phyloP scores from a whole-genome alignment of 164 flowering plant species.

The Litsea cubeba region DNA sequence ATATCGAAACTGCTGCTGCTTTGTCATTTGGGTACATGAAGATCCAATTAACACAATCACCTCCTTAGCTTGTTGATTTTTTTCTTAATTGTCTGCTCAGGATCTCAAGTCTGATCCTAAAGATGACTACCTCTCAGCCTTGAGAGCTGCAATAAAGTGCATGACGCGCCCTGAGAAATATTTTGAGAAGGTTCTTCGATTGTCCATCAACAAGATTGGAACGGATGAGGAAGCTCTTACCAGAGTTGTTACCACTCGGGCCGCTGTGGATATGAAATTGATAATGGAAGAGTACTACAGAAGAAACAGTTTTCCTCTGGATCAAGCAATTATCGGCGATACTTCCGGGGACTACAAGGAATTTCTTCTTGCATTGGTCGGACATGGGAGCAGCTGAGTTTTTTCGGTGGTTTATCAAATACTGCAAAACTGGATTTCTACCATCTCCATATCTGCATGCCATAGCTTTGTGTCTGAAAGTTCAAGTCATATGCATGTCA shows the following conservation, averaged over 20 bases:
- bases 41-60: too few species aligned
- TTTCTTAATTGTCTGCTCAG: conserved; percentile 21
- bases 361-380: conserved; percentile 58
- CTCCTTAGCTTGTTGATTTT: not conserved
- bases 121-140: conserved; percentile 39
- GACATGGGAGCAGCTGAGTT: conserved; percentile 24
- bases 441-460: too few species aligned
- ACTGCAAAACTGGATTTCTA: not conserved
- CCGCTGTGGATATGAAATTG: conserved; percentile 65
- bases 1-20: too few species aligned
- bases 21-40: too few species aligned
- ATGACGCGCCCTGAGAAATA: conserved; percentile 56
- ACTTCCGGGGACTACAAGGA: conserved; percentile 70
- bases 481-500: too few species aligned
- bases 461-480: too few species aligned
- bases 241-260: conserved; percentile 71
- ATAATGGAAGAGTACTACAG: conserved; percentile 64
- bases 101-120: conserved; percentile 43
- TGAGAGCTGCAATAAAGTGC: conserved; percentile 52
- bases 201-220: conserved; percentile 52
- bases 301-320: conserved; percentile 59
- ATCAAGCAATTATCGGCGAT: conserved; percentile 52
- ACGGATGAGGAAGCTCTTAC: conserved; percentile 78
- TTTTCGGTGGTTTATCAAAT: not conserved
- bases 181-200: conserved; percentile 56